A percentile compares a stretch with the other conserved stretches of the same genome.
These are phyloP conservation scores for Sorghum bicolor DNA, from an alignment of 176 grass and related monocot species.

Conservation along the genomic window Sorghum_bicolor_NCBIv3 NC_012875.2:53936501-53937000, in stretches of 20 bases:
- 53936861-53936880: background rate
- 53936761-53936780: background rate
- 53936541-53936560: background rate
- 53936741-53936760: background rate
- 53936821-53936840: background rate
- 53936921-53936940: background rate
- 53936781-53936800: conserved; percentile 11
- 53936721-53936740: no score
- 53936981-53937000: background rate
- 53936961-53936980: background rate
- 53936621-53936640: background rate
- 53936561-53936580: background rate
- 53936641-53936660: background rate
- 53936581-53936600: background rate
- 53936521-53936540: background rate
- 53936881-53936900: background rate
- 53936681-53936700: background rate
- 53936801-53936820: background rate
- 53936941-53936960: background rate
- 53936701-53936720: no score
- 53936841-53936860: background rate
- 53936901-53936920: conserved; percentile 1
- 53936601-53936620: background rate
- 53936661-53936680: background rate
- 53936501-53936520: background rate